Evolutionary conservation across 768 basidiomycete species (phyloP).

Genomic region (Rhodotorula babjevae): DNA sequence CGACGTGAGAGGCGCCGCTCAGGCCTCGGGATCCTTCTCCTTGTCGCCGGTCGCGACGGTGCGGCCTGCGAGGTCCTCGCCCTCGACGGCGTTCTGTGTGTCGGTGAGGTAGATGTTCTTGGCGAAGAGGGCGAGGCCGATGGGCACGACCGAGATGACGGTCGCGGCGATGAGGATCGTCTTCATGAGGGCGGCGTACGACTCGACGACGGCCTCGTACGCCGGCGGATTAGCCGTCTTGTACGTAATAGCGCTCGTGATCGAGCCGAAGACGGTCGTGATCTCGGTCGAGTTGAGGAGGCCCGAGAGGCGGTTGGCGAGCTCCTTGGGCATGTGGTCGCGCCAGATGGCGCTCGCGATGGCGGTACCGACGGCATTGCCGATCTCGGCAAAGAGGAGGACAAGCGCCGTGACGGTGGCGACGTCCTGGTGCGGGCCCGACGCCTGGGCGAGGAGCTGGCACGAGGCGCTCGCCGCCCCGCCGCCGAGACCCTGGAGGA

Average conservation of each 20-base stretch:
- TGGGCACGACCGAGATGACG: conserved; percentile 56
- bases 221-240: conserved; percentile 50
- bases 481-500: conserved; percentile 70
- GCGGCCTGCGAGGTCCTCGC: conserved; percentile 38
- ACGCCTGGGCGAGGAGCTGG: conserved; percentile 47
- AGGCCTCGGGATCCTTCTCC: neutral
- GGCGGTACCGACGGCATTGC: conserved; percentile 47
- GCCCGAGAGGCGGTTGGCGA: conserved; percentile 57
- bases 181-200: conserved; percentile 42
- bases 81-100: conserved; percentile 66
- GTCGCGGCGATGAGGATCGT: conserved; percentile 58
- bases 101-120: conserved; percentile 66
- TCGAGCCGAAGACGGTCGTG: conserved; percentile 34
- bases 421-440: conserved; percentile 49
- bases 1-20: too few relatives aligned
- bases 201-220: conserved; percentile 59
- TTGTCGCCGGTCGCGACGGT: neutral
- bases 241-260: conserved; percentile 52
- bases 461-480: conserved; percentile 56
- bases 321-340: conserved; percentile 57
- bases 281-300: conserved; percentile 47
- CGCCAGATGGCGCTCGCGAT: conserved; percentile 42
- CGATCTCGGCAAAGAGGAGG: conserved; percentile 48
- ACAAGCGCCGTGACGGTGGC: conserved; percentile 48
- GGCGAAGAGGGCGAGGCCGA: conserved; percentile 59